Conservation (phyloP, 805 yeast genomes). For the Candida boidinii region DNA sequence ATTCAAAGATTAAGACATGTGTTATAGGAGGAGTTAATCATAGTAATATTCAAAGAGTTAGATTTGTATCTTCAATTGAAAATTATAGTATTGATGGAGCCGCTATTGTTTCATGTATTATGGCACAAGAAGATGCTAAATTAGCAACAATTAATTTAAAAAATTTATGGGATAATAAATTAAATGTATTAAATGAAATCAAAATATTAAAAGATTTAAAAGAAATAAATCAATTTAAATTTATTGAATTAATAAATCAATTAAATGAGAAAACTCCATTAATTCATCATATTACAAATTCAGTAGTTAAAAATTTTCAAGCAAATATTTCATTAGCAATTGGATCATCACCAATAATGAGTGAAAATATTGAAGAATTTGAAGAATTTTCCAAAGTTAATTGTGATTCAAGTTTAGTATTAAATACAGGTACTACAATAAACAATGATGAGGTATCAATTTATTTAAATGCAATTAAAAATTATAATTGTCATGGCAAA, state of each 20-base stretch:
- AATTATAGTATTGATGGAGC: constrained; percentile 62
- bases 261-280: constrained; percentile 35
- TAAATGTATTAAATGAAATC: neutral
- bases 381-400: constrained; percentile 49
- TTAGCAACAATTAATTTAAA: constrained; percentile 36
- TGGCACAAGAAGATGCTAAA: constrained; percentile 52
- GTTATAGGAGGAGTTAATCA: constrained; percentile 76
- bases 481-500: constrained; percentile 45
- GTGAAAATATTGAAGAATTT: constrained; percentile 62
- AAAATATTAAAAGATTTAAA: no score
- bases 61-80: constrained; percentile 38
- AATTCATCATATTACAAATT: constrained; percentile 82
- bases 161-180: constrained; percentile 14
- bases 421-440: constrained; percentile 76
- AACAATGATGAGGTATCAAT: constrained; percentile 31
- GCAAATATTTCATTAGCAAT: constrained; percentile 81
- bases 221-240: no score
- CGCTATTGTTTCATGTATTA: constrained; percentile 81
- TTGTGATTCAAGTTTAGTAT: constrained; percentile 46
- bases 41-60: constrained; percentile 48
- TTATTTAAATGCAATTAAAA: constrained; percentile 42
- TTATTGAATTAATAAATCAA: neutral
- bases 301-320: constrained; percentile 80
- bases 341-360: constrained; percentile 87
- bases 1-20: constrained; percentile 44